These are phyloP conservation scores for Desmodesmus armatus DNA, from an alignment of 139 green algal species.

Conservation along the genomic window DNA sequence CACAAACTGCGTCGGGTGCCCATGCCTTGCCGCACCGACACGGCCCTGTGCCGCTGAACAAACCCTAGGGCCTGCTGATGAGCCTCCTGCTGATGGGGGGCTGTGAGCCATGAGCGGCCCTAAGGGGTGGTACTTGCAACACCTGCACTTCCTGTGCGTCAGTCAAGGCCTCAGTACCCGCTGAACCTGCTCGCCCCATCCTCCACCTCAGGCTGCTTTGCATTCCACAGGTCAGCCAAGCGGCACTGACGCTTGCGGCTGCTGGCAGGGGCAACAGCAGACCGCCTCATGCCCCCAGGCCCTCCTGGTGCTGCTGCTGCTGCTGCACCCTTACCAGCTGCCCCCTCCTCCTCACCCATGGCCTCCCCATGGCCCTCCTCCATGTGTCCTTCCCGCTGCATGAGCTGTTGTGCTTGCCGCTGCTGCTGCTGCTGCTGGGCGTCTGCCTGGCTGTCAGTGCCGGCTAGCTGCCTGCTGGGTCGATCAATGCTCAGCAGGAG, in stretches of 20 bases:
- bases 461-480: too few species aligned
- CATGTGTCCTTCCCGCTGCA: neutral
- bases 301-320: conserved; percentile 35
- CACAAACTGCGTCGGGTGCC: too few species aligned
- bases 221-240: neutral
- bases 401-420: neutral
- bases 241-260: conserved; percentile 29
- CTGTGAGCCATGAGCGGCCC: too few species aligned
- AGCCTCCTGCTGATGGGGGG: too few species aligned
- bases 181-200: conserved; percentile 35
- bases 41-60: too few species aligned
- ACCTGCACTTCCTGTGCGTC: too few species aligned
- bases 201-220: conserved; percentile 25
- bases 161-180: neutral
- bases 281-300: conserved; percentile 23
- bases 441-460: neutral
- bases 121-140: too few species aligned
- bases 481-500: neutral
- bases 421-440: conserved; percentile 15
- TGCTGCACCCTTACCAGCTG: conserved; percentile 19
- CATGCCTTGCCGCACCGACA: too few species aligned
- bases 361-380: neutral
- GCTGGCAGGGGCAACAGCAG: neutral
- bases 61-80: too few species aligned
- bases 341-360: neutral